These are phyloP conservation scores for Davidsoniella virescens DNA, from an alignment of 2,329 filamentous ascomycete species.

Conservation along the genomic window DNA sequence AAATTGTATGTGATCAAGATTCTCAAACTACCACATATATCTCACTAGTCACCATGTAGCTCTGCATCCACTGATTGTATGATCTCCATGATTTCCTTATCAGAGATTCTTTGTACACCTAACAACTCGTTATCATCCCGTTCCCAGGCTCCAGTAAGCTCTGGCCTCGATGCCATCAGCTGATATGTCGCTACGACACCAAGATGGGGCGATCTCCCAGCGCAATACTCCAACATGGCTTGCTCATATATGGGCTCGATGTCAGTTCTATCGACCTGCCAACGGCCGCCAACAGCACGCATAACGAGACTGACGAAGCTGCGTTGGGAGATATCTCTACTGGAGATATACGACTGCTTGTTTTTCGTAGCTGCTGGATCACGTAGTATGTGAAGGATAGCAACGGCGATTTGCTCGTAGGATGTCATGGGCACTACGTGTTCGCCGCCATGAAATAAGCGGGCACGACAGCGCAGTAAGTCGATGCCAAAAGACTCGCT, in stretches of 20 bases:
- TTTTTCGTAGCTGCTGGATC: not conserved
- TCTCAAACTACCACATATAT: no score
- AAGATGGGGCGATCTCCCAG: not conserved
- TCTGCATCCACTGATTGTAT: no score
- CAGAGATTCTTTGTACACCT: not conserved
- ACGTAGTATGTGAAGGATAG: not conserved
- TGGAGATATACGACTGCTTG: not conserved
- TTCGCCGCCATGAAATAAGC: not conserved
- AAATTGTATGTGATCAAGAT: no score
- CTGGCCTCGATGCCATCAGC: not conserved
- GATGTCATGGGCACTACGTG: not conserved
- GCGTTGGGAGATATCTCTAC: constrained; percentile 1
- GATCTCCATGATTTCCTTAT: not conserved
- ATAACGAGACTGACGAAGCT: not conserved
- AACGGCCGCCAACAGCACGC: not conserved
- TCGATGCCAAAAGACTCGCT: not conserved
- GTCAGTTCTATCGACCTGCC: not conserved
- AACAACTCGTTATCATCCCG: not conserved
- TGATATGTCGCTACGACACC: not conserved
- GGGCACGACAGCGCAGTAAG: not conserved
- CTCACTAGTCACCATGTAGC: no score
- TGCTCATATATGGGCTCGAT: not conserved
- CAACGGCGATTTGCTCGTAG: not conserved
- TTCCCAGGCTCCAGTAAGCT: not conserved
- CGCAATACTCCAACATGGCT: constrained; percentile 4